These are phyloP conservation scores for Myxozyma sirexii DNA, from an alignment of 805 yeast genomes.

Conservation along the genomic window DNA sequence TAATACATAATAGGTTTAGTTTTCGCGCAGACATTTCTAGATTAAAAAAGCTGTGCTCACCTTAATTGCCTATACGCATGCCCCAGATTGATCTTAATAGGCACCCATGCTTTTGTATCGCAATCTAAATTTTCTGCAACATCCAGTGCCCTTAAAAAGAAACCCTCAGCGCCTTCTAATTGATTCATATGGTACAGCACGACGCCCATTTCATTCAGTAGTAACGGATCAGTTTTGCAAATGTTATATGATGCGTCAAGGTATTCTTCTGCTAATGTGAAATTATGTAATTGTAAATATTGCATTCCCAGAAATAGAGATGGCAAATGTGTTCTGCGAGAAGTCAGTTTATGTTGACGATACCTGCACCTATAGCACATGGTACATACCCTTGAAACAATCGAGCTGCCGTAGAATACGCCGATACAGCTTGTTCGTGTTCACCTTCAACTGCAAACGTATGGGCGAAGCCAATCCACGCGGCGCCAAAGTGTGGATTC, in stretches of 20 bases:
- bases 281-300: conserved; percentile 82
- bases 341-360: not conserved
- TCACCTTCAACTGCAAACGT: conserved; percentile 98
- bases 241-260: conserved; percentile 71
- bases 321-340: conserved; percentile 82
- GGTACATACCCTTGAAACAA: conserved; percentile 55
- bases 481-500: conserved; percentile 88
- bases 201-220: conserved; percentile 91
- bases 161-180: conserved; percentile 66
- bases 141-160: conserved; percentile 67
- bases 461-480: conserved; percentile 98
- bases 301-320: conserved; percentile 94
- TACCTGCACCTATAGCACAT: not conserved
- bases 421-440: conserved; percentile 97
- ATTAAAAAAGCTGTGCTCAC: conserved; percentile 3
- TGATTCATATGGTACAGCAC: conserved; percentile 78
- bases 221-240: conserved; percentile 82
- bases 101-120: conserved; percentile 80
- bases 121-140: conserved; percentile 71
- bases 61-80: conserved; percentile 79
- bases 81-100: conserved; percentile 84
- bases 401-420: conserved; percentile 93
- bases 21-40: no score
- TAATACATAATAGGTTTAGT: no score
- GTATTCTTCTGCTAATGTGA: conserved; percentile 83